Percentiles rank a stretch among this genome's conserved stretches.
These are phyloP conservation scores for Microdochium paspali DNA, from an alignment of 2,329 filamentous ascomycete genomes.

Conservation along the genomic window DNA sequence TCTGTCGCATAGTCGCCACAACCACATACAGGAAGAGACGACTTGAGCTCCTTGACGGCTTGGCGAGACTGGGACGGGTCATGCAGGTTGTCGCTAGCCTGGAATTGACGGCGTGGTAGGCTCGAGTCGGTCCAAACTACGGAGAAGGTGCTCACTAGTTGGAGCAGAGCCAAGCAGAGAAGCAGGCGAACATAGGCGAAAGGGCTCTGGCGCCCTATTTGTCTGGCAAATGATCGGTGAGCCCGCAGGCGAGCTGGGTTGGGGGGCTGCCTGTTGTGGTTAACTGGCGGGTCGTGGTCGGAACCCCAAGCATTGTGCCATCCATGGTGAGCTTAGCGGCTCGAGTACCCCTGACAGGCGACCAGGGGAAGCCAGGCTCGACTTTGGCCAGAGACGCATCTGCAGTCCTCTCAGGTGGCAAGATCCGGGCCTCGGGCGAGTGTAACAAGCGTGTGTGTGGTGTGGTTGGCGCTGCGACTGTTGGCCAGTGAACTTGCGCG, in stretches of 20 bases:
- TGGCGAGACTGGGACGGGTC: too few relatives aligned
- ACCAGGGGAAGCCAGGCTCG: too few relatives aligned
- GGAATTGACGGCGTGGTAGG: too few relatives aligned
- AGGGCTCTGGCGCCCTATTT: neutral
- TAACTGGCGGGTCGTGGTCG: neutral
- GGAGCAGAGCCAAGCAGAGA: too few relatives aligned
- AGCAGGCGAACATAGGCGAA: neutral
- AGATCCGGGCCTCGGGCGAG: neutral
- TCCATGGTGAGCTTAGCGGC: neutral
- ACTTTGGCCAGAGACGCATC: too few relatives aligned
- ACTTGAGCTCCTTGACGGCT: too few relatives aligned
- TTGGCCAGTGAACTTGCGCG: neutral
- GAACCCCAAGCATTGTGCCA: neutral
- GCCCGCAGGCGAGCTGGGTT: neutral
- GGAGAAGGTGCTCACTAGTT: too few relatives aligned
- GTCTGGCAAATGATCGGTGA: neutral
- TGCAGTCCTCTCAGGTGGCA: neutral
- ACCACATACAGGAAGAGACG: too few relatives aligned
- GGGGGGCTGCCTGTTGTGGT: neutral
- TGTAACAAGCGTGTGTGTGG: too few relatives aligned
- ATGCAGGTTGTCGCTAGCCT: too few relatives aligned
- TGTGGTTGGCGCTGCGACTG: neutral
- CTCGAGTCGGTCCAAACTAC: too few relatives aligned
- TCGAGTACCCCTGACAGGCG: neutral
- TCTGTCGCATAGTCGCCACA: too few relatives aligned